These are phyloP conservation scores for Scutellaria minor DNA, from an alignment of 257 asterid species.

Conservation along the genomic window DNA sequence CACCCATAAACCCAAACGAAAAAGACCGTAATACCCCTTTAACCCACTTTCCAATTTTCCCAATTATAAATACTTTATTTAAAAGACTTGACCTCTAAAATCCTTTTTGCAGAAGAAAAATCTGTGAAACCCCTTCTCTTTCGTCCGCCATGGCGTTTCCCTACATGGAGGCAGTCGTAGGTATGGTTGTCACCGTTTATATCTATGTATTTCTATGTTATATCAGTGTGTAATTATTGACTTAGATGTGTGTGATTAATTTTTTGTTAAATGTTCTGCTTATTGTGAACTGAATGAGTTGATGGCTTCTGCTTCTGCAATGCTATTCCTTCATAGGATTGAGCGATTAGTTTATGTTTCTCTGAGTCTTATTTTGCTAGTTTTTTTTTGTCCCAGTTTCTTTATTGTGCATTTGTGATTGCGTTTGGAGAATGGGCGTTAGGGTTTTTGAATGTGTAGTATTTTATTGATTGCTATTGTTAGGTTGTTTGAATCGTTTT, in stretches of 20 bases:
- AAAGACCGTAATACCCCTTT: not conserved
- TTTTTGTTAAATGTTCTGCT: not conserved
- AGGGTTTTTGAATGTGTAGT: constrained; percentile 36
- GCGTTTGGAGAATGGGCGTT: constrained; percentile 27
- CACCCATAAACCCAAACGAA: not conserved
- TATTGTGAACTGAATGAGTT: constrained; percentile 16
- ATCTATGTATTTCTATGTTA: not conserved
- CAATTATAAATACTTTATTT: constrained; percentile 15
- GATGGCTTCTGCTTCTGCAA: not conserved
- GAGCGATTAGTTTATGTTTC: constrained; percentile 3
- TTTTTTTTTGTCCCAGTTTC: not conserved
- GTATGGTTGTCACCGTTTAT: constrained; percentile 43
- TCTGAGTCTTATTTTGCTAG: not conserved
- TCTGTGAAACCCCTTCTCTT: constrained; percentile 1
- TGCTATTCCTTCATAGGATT: constrained; percentile 29
- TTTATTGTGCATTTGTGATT: constrained; percentile 14
- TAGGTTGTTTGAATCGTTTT: not conserved
- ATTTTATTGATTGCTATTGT: constrained; percentile 1
- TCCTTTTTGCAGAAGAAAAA: constrained; percentile 22
- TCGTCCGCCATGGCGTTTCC: constrained; percentile 79
- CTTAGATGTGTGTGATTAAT: not conserved
- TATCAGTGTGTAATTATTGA: not conserved
- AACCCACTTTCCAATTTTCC: not conserved
- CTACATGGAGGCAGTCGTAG: constrained; percentile 82
- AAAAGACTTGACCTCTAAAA: not conserved